Evolutionary conservation across 192 early-diverging fungal genomes (phyloP), one percentile per base, ranked within the genome.

Genomic region (Coemansia sp.): DNA sequence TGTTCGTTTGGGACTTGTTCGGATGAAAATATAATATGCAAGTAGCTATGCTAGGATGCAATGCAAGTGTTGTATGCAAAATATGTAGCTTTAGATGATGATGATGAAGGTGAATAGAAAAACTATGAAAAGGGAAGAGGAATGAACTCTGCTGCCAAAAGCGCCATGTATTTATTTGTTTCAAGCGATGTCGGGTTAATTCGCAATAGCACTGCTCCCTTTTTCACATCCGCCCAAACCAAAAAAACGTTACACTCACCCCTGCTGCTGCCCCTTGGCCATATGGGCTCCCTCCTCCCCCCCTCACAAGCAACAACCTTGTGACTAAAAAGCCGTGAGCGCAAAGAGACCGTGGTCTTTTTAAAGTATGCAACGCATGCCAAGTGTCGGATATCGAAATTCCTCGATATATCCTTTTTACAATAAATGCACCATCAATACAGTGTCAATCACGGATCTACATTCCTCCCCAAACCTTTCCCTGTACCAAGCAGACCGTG

Each of bases 361-460:
- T 56, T 30, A 56, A 56, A 21, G 33, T 56, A 23, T 56, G 33
- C 33, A 34, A 14, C 9, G 26, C 33, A 56, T 56, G 14, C 53
- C 53, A 56, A 56, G 53, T 56, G 53, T 56, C 53, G 53, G 53
- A 56, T 56, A 56, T 56, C 53, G 53, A 56, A 56, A 56, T 21
- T 56, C 26, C 26, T 30, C 53, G 53, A 15, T 56, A 21, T 56
- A 56, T 30, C 7, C 24, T 56, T 56, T 56, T 26, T 10, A 56
- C 9, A 10, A 21, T 26, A 56, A 56, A 56, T 16, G 10, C 26
- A 33, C 46, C 18, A 18, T 49, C 46, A 49, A 3, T 20, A 49
- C 15, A 5, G 46, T 18, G 16, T 18, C 16, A 18, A 49, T 49
- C 20, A 49, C 18, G n/a, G 46, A 49, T 49, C 18, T 49, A 6